These are phyloP conservation scores for Macrolepiota albuminosa DNA, from an alignment of 768 basidiomycete genomes.

Conservation along the genomic window DNA sequence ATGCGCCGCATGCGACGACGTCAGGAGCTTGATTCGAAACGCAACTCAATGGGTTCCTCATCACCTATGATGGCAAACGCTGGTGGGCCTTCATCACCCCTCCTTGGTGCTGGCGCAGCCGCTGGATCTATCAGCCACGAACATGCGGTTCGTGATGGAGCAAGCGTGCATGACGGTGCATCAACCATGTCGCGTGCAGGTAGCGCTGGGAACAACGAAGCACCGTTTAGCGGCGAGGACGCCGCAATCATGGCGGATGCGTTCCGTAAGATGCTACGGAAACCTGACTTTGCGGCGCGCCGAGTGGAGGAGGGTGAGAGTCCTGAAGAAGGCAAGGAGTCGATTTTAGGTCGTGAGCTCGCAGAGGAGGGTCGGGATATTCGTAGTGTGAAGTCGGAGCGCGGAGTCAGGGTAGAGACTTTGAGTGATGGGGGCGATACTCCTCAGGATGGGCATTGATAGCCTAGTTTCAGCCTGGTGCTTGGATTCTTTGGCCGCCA, in stretches of 20 bases:
- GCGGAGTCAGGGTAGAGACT: slow-evolving; percentile 77
- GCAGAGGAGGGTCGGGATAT: slow-evolving; percentile 91
- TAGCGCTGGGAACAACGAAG: slow-evolving; percentile 57
- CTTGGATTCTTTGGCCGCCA: not conserved
- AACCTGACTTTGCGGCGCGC: slow-evolving; percentile 77
- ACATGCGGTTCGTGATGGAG: slow-evolving; percentile 24
- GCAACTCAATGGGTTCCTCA: slow-evolving; percentile 73
- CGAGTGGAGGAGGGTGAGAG: slow-evolving; percentile 70
- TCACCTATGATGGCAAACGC: slow-evolving; percentile 80
- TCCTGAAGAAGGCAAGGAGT: slow-evolving; percentile 42
- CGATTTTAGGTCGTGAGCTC: slow-evolving; percentile 65
- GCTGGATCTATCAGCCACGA: slow-evolving; percentile 26
- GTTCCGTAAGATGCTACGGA: slow-evolving; percentile 82
- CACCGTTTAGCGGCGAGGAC: slow-evolving; percentile 77
- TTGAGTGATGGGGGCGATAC: slow-evolving; percentile 50
- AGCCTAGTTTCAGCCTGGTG: slow-evolving; percentile 5
- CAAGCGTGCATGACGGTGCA: slow-evolving; percentile 62
- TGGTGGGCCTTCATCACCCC: slow-evolving; percentile 30
- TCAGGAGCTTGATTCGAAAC: slow-evolving; percentile 41
- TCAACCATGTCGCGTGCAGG: slow-evolving; percentile 64
- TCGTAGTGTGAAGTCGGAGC: slow-evolving; percentile 73
- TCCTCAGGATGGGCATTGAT: slow-evolving; percentile 37
- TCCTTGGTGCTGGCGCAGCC: slow-evolving; percentile 26
- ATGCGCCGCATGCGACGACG: slow-evolving; percentile 62
- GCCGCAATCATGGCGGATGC: slow-evolving; percentile 93